Evolutionary conservation across 2,329 filamentous ascomycete species (phyloP).

Genomic region (Verruconis gallopava): DNA sequence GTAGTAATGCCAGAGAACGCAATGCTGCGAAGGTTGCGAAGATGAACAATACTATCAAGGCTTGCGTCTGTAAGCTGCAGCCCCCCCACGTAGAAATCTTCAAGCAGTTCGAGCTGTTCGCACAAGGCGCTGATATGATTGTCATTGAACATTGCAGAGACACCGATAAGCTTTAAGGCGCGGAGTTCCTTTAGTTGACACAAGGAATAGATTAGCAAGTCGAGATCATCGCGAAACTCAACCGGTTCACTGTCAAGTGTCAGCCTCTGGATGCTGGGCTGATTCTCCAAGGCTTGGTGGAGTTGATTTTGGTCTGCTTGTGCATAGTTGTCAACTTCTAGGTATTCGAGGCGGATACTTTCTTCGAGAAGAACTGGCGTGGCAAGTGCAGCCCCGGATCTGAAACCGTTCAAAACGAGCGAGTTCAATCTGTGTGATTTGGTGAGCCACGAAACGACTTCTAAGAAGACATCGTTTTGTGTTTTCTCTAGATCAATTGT

Average conservation of each 20-base stretch:
- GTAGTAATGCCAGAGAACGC: constrained; percentile 41
- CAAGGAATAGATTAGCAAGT: constrained; percentile 38
- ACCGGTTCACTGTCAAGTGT: constrained; percentile 36
- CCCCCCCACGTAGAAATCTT: constrained; percentile 45
- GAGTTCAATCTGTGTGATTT: constrained; percentile 38
- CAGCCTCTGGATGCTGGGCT: constrained; percentile 34
- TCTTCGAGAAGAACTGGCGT: constrained; percentile 35
- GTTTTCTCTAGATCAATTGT: constrained; percentile 35
- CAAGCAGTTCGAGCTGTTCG: constrained; percentile 33
- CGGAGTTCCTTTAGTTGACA: constrained; percentile 39
- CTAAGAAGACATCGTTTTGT: constrained; percentile 39
- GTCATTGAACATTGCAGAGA: constrained; percentile 35
- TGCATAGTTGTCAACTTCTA: constrained; percentile 38
- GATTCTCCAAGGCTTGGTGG: constrained; percentile 38
- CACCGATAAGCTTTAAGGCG: constrained; percentile 39
- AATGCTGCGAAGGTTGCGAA: constrained; percentile 39
- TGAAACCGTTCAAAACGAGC: constrained; percentile 37
- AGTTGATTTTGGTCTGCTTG: constrained; percentile 38
- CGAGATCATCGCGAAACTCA: constrained; percentile 34
- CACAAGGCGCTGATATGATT: constrained; percentile 38
- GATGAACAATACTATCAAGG: constrained; percentile 30
- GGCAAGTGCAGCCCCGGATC: constrained; percentile 40
- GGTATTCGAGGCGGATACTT: constrained; percentile 32
- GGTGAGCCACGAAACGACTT: constrained; percentile 41
- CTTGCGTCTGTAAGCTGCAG: constrained; percentile 39